A percentile compares a stretch with the other conserved stretches of the same genome.
Evolutionary conservation across 176 grass and related monocot genomes (phyloP).

Genomic region (Poa pratensis): DNA sequence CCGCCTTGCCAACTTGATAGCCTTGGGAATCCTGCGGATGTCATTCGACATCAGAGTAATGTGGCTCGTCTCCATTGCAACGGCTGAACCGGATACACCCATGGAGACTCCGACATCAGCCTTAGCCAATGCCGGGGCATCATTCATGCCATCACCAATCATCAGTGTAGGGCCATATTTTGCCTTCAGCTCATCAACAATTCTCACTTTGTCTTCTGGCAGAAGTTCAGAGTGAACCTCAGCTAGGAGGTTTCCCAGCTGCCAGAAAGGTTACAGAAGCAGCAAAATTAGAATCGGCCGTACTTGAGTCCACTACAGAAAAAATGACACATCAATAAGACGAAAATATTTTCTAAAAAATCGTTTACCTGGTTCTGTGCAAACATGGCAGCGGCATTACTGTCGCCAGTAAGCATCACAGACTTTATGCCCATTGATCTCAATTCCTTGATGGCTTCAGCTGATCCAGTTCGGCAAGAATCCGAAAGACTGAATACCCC

Average conservation of each 20-base stretch:
- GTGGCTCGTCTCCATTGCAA: constrained; percentile 93
- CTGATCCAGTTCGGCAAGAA: constrained; percentile 79
- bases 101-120: constrained; percentile 94
- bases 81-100: constrained; percentile 93
- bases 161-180: constrained; percentile 73
- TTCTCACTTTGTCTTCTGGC: constrained; percentile 85
- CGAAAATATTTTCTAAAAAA: background rate
- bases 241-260: constrained; percentile 72
- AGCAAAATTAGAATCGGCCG: constrained; percentile 8
- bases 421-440: constrained; percentile 80
- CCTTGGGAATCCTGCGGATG: constrained; percentile 80
- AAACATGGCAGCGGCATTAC: constrained; percentile 59
- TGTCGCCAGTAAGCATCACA: constrained; percentile 97
- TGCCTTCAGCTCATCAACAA: constrained; percentile 73
- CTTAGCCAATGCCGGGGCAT: constrained; percentile 85
- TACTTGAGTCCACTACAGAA: background rate
- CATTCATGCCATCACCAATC: constrained; percentile 98
- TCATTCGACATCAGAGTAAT: constrained; percentile 97
- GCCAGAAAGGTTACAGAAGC: background rate
- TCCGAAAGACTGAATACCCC: constrained; percentile 88
- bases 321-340: constrained; percentile 4
- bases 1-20: constrained; percentile 68
- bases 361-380: constrained; percentile 83
- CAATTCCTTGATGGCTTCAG: constrained; percentile 73
- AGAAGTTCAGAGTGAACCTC: constrained; percentile 83